Evolutionary conservation across 805 yeast genomes (phyloP).

Genomic region (Candida hungchunana): DNA sequence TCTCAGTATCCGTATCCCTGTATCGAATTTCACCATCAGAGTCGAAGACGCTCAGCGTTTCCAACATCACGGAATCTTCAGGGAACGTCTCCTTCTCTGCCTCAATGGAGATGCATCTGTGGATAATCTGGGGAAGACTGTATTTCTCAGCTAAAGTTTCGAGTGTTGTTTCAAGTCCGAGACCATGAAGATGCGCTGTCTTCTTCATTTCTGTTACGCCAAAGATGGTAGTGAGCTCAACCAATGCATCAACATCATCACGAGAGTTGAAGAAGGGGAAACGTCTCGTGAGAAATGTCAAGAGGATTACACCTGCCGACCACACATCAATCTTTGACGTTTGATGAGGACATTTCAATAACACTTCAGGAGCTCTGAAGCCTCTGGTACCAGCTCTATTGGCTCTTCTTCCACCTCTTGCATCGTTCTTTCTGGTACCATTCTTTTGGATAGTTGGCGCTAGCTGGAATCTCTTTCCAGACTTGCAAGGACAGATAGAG

Average conservation of each 20-base stretch:
- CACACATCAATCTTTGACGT: conserved; percentile 76
- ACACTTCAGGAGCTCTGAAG: conserved; percentile 79
- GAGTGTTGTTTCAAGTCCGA: conserved; percentile 69
- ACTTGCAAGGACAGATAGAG: conserved; percentile 50
- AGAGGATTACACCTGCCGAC: conserved; percentile 76
- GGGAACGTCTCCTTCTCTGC: conserved; percentile 59
- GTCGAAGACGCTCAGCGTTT: conserved; percentile 43
- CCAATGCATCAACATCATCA: conserved; percentile 87
- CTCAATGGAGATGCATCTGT: conserved; percentile 42
- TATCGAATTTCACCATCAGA: conserved; percentile 7
- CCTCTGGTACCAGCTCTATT: conserved; percentile 95
- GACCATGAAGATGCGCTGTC: conserved; percentile 82
- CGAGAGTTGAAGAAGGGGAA: conserved; percentile 93
- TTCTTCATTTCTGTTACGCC: conserved; percentile 70
- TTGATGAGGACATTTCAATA: conserved; percentile 43
- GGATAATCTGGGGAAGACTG: conserved; percentile 35
- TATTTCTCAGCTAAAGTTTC: conserved; percentile 38
- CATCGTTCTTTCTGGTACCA: conserved; percentile 85
- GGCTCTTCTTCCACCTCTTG: conserved; percentile 84
- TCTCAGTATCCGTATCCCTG: conserved; percentile 6
- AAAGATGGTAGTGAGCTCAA: conserved; percentile 78
- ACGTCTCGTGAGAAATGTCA: conserved; percentile 71
- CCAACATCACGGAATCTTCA: conserved; percentile 66
- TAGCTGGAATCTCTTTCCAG: conserved; percentile 24
- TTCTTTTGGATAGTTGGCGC: conserved; percentile 28